Evolutionary conservation across 371 early-diverging fungal species (phyloP).

Genomic region (Mortierella sp.): DNA sequence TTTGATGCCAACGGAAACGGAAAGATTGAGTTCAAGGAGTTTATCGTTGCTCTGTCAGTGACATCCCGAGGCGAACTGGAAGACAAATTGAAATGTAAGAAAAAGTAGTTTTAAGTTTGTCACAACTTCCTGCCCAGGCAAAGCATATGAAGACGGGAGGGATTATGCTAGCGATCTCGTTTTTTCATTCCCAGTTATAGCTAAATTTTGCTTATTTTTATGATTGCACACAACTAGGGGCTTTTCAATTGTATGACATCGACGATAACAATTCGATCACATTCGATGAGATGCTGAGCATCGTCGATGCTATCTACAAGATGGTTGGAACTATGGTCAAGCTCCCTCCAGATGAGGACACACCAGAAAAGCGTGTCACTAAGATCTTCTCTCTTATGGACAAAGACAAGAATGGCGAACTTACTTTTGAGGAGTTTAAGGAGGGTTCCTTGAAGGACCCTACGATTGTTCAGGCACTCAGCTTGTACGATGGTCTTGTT

Average conservation of each 20-base stretch:
- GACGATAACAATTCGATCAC: slow-evolving; percentile 92
- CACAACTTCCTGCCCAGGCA: too few species aligned
- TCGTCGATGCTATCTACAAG: slow-evolving; percentile 94
- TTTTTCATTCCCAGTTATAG: too few species aligned
- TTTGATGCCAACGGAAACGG: slow-evolving; percentile 93
- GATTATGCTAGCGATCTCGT: too few species aligned
- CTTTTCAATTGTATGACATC: slow-evolving; percentile 90
- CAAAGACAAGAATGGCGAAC: slow-evolving; percentile 80
- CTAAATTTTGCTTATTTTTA: neutral
- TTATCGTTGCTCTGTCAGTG: slow-evolving; percentile 88
- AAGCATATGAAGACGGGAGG: too few species aligned
- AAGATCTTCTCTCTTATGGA: slow-evolving; percentile 95
- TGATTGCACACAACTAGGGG: slow-evolving; percentile 43
- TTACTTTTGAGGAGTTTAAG: slow-evolving; percentile 90
- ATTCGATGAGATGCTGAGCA: slow-evolving; percentile 88
- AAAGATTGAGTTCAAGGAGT: slow-evolving; percentile 93
- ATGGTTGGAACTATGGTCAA: slow-evolving; percentile 95
- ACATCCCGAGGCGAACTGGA: slow-evolving; percentile 88
- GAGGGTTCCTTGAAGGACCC: slow-evolving; percentile 92
- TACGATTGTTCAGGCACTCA: slow-evolving; percentile 89
- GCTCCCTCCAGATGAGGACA: slow-evolving; percentile 91
- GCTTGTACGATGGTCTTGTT: slow-evolving; percentile 88
- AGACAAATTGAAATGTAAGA: slow-evolving; percentile 89
- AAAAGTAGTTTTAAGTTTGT: too few species aligned
- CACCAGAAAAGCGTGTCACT: slow-evolving; percentile 92